Conservation (phyloP, 345 rosid species). For the Eucalyptus marginata region DNA sequence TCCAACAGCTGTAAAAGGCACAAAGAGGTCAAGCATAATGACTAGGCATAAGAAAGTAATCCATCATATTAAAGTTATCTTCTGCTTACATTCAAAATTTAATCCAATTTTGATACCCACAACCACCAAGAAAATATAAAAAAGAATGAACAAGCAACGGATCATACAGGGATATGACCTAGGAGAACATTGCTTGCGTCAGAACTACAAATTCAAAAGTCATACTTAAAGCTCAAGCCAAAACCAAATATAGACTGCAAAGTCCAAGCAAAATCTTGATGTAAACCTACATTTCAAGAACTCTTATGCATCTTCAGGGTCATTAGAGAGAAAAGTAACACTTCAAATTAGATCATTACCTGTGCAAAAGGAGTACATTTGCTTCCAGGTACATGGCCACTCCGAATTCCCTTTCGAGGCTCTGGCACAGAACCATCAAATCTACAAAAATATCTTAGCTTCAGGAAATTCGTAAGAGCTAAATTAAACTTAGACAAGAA, state of each 20-base stretch:
- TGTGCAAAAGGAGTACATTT: slow-evolving; percentile 84
- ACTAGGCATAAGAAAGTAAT: neutral
- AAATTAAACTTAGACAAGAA: neutral
- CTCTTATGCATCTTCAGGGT: neutral
- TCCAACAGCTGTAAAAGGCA: slow-evolving; percentile 63
- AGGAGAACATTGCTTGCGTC: neutral
- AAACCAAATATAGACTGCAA: neutral
- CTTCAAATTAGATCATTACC: slow-evolving; percentile 16
- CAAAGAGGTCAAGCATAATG: neutral
- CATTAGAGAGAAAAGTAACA: neutral
- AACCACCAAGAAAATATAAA: neutral
- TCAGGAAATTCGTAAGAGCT: neutral
- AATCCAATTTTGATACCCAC: neutral
- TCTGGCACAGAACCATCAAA: slow-evolving; percentile 91
- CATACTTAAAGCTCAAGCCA: neutral
- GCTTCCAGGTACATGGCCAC: slow-evolving; percentile 98
- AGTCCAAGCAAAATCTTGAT: neutral
- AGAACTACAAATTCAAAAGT: neutral
- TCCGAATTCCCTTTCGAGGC: slow-evolving; percentile 84
- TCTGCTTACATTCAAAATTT: neutral
- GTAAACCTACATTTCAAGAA: neutral
- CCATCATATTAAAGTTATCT: neutral
- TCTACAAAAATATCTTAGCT: slow-evolving; percentile 15
- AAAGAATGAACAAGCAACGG: neutral
- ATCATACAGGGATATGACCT: neutral